A percentile compares a stretch with the other conserved stretches of the same genome.
These are phyloP conservation scores for Agrostemma githago DNA, from an alignment of 148 eudicot species.

Conservation along the genomic window DNA sequence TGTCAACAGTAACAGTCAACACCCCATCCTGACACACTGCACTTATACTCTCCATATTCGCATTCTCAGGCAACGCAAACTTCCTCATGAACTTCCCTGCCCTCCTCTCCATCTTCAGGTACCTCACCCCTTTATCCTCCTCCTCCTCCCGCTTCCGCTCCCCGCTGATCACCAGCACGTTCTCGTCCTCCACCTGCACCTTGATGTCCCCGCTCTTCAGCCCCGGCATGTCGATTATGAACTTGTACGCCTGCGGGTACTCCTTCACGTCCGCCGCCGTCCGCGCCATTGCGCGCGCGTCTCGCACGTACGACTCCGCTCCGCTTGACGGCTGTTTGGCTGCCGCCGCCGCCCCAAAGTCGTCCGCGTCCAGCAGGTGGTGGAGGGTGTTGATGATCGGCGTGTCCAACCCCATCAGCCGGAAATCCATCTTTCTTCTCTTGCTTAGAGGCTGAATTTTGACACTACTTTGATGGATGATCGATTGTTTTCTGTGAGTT, in stretches of 20 bases:
- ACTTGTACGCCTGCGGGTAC: constrained; percentile 47
- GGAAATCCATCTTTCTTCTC: constrained; percentile 45
- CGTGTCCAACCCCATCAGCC: constrained; percentile 43
- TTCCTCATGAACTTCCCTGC: constrained; percentile 75
- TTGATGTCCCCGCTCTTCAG: constrained; percentile 44
- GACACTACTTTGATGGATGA: not conserved
- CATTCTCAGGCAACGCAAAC: constrained; percentile 67
- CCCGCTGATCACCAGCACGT: constrained; percentile 51
- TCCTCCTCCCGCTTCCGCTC: constrained; percentile 61
- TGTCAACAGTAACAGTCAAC: constrained; percentile 51
- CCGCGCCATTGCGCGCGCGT: constrained; percentile 60
- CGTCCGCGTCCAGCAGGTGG: constrained; percentile 43
- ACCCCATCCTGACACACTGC: constrained; percentile 75
- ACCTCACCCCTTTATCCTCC: constrained; percentile 46
- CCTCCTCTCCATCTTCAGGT: constrained; percentile 66
- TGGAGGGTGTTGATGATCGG: constrained; percentile 46
- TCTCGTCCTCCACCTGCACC: constrained; percentile 63
- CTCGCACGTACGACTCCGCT: constrained; percentile 47
- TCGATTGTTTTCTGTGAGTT: not conserved
- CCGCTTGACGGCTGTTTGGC: constrained; percentile 13
- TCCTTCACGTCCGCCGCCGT: constrained; percentile 67
- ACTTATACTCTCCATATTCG: constrained; percentile 35
- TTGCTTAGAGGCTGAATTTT: constrained; percentile 10
- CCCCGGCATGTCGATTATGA: constrained; percentile 78
- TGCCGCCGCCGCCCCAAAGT: constrained; percentile 1